Percentiles rank a stretch among this genome's conserved stretches.
These are phyloP conservation scores for Pichia gijzeniarum DNA, from an alignment of 805 yeast species.

Conservation along the genomic window DNA sequence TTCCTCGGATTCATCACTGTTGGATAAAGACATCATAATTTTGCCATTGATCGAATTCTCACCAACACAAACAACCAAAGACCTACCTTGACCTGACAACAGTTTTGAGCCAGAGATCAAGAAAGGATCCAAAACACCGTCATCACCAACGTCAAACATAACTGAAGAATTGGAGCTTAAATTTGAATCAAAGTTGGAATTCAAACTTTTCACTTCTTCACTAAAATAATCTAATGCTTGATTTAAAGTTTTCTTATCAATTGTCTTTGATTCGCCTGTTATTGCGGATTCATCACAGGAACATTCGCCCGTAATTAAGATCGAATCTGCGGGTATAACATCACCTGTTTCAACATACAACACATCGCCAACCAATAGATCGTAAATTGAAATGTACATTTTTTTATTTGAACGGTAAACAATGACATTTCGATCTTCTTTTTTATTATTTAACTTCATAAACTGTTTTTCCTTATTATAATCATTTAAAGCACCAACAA, in stretches of 20 bases:
- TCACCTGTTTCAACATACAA: slow-evolving; percentile 88
- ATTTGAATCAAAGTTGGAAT: slow-evolving; percentile 13
- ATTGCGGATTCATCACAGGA: slow-evolving; percentile 90
- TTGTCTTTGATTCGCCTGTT: slow-evolving; percentile 89
- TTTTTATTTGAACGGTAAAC: slow-evolving; percentile 72
- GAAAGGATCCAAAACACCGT: slow-evolving; percentile 62
- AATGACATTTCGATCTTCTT: slow-evolving; percentile 73
- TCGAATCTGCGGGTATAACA: slow-evolving; percentile 82
- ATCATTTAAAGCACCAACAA: slow-evolving; percentile 94
- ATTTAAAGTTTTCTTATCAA: slow-evolving; percentile 58
- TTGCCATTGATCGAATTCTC: slow-evolving; percentile 84
- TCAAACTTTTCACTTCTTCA: slow-evolving; percentile 20
- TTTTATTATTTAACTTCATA: slow-evolving; percentile 78
- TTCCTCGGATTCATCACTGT: slow-evolving; percentile 70
- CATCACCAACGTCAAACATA: slow-evolving; percentile 35
- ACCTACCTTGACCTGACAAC: slow-evolving; percentile 79
- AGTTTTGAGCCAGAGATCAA: slow-evolving; percentile 89
- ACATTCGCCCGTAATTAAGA: slow-evolving; percentile 65
- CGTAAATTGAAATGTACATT: slow-evolving; percentile 60
- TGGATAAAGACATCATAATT: slow-evolving; percentile 73
- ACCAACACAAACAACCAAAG: slow-evolving; percentile 88
- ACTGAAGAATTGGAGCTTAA: slow-evolving; percentile 9
- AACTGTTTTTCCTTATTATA: slow-evolving; percentile 95
- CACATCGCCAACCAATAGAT: slow-evolving; percentile 82
- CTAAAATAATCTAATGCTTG: slow-evolving; percentile 27